These are phyloP conservation scores for Fomitiporia mediterranea DNA, from an alignment of 1,284 basidiomycete genomes.

Conservation along the genomic window DNA sequence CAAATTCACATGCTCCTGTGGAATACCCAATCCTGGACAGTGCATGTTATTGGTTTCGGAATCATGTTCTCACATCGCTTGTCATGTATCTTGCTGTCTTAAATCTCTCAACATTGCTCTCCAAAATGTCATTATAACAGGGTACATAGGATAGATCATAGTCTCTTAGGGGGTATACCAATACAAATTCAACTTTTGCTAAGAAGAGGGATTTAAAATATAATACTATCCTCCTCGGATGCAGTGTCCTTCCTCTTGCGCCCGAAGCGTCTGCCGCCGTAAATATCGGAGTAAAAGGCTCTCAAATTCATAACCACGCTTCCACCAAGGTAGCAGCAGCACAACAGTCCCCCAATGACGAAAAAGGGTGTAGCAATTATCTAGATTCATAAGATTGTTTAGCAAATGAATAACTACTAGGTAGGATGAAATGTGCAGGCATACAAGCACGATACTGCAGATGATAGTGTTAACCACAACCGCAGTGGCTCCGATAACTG, in stretches of 20 bases:
- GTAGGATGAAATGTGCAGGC: conserved; percentile 24
- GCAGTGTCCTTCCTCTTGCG: no score
- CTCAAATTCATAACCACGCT: conserved; percentile 16
- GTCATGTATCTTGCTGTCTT: no score
- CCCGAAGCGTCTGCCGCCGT: neutral
- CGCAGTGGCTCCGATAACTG: conserved; percentile 55
- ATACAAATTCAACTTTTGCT: no score
- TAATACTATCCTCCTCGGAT: neutral
- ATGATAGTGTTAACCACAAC: conserved; percentile 54
- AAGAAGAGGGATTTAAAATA: neutral
- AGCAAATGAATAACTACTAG: neutral
- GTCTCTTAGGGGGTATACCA: no score
- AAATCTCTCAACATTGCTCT: no score
- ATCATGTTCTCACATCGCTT: no score
- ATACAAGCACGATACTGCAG: conserved; percentile 48
- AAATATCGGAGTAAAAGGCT: no score
- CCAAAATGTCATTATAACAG: no score
- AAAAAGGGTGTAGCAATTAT: conserved; percentile 60
- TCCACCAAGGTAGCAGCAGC: conserved; percentile 50
- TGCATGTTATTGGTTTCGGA: no score
- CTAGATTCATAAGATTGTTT: conserved; percentile 31
- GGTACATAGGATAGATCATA: no score
- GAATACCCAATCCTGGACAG: no score
- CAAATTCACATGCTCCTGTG: no score
- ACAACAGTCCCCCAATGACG: conserved; percentile 55